Percentiles rank a stretch among this genome's conserved stretches.
Conservation (phyloP, 805 yeast genomes). For the Cyberlindnera maritima region DNA sequence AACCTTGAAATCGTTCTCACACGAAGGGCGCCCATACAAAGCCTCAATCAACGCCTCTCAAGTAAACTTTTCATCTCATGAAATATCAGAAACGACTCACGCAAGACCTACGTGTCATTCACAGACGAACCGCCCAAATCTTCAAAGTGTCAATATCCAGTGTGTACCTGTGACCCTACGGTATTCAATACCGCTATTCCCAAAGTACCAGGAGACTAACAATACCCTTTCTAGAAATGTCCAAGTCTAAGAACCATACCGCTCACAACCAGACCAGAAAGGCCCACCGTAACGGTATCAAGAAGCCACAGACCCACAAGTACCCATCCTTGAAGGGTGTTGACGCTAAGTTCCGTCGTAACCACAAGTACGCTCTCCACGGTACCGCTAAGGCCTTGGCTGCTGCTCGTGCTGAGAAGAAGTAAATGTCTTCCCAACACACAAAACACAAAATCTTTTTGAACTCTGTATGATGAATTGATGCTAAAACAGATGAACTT, state of each 20-base stretch:
- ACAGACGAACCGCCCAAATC: background rate
- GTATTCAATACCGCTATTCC: background rate
- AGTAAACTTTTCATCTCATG: background rate
- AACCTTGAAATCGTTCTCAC: background rate
- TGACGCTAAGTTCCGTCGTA: slow-evolving; percentile 98
- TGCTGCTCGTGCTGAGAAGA: slow-evolving; percentile 63
- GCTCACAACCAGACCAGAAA: slow-evolving; percentile 99
- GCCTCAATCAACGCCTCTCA: background rate
- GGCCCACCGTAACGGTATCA: slow-evolving; percentile 99
- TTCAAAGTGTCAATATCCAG: background rate
- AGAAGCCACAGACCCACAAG: slow-evolving; percentile 98
- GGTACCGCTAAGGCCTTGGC: slow-evolving; percentile 96
- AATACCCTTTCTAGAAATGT: slow-evolving; percentile 55
- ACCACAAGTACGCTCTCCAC: slow-evolving; percentile 98
- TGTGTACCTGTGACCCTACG: slow-evolving; percentile 7
- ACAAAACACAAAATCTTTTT: slow-evolving; percentile 3
- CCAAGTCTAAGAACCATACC: slow-evolving; percentile 99
- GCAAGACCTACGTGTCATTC: background rate
- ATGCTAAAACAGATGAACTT: slow-evolving; percentile 9
- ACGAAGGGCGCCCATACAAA: background rate
- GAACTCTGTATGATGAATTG: slow-evolving; percentile 11
- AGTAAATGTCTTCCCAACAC: slow-evolving; percentile 13
- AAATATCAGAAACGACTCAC: background rate
- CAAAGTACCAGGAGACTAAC: slow-evolving; percentile 27
- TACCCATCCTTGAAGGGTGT: slow-evolving; percentile 98